Evolutionary conservation across 805 yeast species (phyloP).

Genomic region (Kodamaea lidongshanica): DNA sequence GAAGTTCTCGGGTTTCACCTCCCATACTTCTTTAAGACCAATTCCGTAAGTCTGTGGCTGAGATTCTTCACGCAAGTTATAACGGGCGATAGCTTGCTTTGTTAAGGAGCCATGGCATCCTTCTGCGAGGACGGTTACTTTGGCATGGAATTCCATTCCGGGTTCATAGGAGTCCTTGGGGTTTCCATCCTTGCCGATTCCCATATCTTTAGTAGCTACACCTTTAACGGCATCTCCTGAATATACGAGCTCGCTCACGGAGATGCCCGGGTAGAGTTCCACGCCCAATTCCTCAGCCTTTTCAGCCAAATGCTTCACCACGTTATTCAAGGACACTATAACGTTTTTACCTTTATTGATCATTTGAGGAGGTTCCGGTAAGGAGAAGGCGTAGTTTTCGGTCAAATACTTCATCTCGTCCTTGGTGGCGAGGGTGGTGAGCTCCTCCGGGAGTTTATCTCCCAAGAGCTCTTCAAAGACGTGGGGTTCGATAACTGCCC

Average conservation of each 20-base stretch:
- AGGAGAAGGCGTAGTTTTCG: slow-evolving; percentile 52
- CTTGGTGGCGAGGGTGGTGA: slow-evolving; percentile 65
- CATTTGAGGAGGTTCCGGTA: slow-evolving; percentile 95
- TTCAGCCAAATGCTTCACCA: slow-evolving; percentile 76
- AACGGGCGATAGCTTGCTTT: slow-evolving; percentile 68
- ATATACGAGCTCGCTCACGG: slow-evolving; percentile 75
- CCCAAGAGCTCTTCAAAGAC: slow-evolving; percentile 80
- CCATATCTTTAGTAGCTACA: slow-evolving; percentile 92
- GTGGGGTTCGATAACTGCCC: slow-evolving; percentile 89
- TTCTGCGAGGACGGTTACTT: slow-evolving; percentile 85
- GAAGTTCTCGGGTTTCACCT: slow-evolving; percentile 77
- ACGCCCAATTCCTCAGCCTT: slow-evolving; percentile 92
- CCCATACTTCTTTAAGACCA: slow-evolving; percentile 97
- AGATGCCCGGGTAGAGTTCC: slow-evolving; percentile 84
- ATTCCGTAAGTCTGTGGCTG: slow-evolving; percentile 89
- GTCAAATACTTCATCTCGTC: slow-evolving; percentile 72
- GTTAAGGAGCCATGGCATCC: slow-evolving; percentile 97
- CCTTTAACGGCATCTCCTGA: slow-evolving; percentile 62
- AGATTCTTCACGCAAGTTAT: slow-evolving; percentile 55
- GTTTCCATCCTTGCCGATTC: slow-evolving; percentile 64
- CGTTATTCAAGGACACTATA: slow-evolving; percentile 76
- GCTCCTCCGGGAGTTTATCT: slow-evolving; percentile 71
- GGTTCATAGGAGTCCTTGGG: slow-evolving; percentile 85
- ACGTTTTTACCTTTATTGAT: slow-evolving; percentile 73
- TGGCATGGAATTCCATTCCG: slow-evolving; percentile 95